Percentiles rank a stretch among this genome's conserved stretches.
These are phyloP conservation scores for Tylopilus sp. DNA, from an alignment of 768 basidiomycete genomes.

Conservation along the genomic window DNA sequence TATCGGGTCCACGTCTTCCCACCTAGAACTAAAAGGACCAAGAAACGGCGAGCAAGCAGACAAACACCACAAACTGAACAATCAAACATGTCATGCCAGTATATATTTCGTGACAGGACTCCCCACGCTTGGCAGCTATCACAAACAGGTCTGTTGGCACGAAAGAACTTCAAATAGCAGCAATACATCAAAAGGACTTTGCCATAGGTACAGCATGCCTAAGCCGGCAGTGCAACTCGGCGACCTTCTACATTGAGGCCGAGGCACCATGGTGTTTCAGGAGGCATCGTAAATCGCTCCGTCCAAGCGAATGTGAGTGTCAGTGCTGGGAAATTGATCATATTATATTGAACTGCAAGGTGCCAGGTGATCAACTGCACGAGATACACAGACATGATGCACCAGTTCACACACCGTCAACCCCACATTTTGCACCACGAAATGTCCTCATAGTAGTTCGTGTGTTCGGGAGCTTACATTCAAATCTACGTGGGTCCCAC, in stretches of 20 bases:
- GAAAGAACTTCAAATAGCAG: not conserved
- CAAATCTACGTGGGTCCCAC: no score
- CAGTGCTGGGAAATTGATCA: slow-evolving; percentile 18
- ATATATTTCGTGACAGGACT: slow-evolving; percentile 25
- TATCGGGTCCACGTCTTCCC: not conserved
- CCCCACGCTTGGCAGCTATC: slow-evolving; percentile 30
- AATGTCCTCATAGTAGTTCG: slow-evolving; percentile 23
- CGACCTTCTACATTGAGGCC: slow-evolving; percentile 25
- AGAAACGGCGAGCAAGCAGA: not conserved
- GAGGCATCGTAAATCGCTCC: slow-evolving; percentile 32
- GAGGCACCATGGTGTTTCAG: slow-evolving; percentile 37
- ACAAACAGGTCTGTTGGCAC: slow-evolving; percentile 8
- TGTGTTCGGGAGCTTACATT: slow-evolving; percentile 9
- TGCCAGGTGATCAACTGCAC: not conserved
- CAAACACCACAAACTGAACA: slow-evolving; percentile 37
- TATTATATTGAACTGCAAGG: slow-evolving; percentile 16
- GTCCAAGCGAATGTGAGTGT: slow-evolving; percentile 35
- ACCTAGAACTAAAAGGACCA: not conserved
- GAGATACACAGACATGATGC: not conserved
- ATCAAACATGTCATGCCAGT: slow-evolving; percentile 29
- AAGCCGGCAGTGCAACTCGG: slow-evolving; percentile 33
- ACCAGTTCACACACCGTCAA: slow-evolving; percentile 32
- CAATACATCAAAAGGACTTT: not conserved
- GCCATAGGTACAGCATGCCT: slow-evolving; percentile 10
- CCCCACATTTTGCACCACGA: slow-evolving; percentile 16